Percentiles rank a stretch among this genome's conserved stretches.
Evolutionary conservation across 2,329 filamentous ascomycete species (phyloP).

Genomic region (Exserohilum turcica): DNA sequence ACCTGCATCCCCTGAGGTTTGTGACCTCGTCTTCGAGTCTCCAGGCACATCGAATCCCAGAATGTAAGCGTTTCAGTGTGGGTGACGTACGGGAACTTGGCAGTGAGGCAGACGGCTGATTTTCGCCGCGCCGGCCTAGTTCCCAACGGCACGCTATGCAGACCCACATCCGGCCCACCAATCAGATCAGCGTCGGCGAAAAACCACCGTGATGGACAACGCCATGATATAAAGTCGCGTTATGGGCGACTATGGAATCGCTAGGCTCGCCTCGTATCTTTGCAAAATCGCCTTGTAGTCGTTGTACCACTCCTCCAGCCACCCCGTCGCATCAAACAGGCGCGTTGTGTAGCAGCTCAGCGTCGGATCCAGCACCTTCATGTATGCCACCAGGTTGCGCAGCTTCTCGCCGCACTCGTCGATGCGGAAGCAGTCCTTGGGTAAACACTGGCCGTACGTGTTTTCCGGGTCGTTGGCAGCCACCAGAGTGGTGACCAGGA

Average conservation of each 20-base stretch:
- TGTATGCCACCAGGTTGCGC: slow-evolving; percentile 16
- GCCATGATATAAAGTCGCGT: not conserved
- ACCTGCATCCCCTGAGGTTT: too few species aligned
- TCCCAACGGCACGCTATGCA: too few species aligned
- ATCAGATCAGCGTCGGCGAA: slow-evolving; percentile 18
- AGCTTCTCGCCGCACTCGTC: slow-evolving; percentile 28
- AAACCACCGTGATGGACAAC: slow-evolving; percentile 21
- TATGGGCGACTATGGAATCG: not conserved
- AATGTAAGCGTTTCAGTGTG: too few species aligned
- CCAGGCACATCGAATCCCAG: too few species aligned
- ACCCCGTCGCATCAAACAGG: slow-evolving; percentile 35
- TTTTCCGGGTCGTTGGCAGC: slow-evolving; percentile 29
- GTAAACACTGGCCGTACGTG: slow-evolving; percentile 29
- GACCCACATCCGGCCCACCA: not conserved
- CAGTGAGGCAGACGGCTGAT: not conserved
- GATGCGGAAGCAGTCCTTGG: slow-evolving; percentile 25
- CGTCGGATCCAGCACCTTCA: slow-evolving; percentile 29
- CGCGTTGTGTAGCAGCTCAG: slow-evolving; percentile 34
- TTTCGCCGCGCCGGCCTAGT: not conserved
- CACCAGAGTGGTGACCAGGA: slow-evolving; percentile 32
- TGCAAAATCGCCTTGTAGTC: slow-evolving; percentile 30
- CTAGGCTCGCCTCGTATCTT: slow-evolving; percentile 29
- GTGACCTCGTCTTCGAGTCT: too few species aligned
- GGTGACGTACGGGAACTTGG: too few species aligned
- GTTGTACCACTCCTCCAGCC: slow-evolving; percentile 34